These are phyloP conservation scores for Blastobotrys elegans DNA, from an alignment of 1,139 yeast genomes.

Conservation along the genomic window DNA sequence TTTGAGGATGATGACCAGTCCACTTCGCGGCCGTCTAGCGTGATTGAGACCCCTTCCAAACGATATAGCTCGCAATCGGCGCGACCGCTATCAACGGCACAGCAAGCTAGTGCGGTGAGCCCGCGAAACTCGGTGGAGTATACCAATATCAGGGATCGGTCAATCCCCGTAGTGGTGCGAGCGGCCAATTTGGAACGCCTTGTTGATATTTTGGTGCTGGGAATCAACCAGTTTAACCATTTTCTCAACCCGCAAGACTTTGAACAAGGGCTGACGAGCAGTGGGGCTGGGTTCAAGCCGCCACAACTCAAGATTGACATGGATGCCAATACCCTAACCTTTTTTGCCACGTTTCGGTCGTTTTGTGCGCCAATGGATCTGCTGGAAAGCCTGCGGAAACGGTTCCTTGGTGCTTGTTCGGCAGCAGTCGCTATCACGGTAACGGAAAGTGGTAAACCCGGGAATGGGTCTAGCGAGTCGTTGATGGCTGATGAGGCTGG, in stretches of 20 bases:
- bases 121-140: slow-evolving; percentile 16
- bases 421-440: slow-evolving; percentile 50
- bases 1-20: slow-evolving; percentile 34
- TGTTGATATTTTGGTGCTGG: slow-evolving; percentile 57
- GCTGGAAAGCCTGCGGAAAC: slow-evolving; percentile 45
- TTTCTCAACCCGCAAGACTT: slow-evolving; percentile 41
- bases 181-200: slow-evolving; percentile 58
- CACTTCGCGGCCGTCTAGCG: slow-evolving; percentile 43
- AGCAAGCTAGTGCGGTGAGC: background rate
- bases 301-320: slow-evolving; percentile 49
- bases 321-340: slow-evolving; percentile 55
- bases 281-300: slow-evolving; percentile 33
- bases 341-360: slow-evolving; percentile 60
- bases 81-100: slow-evolving; percentile 15
- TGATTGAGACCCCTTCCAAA: slow-evolving; percentile 44
- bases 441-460: background rate
- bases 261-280: slow-evolving; percentile 16
- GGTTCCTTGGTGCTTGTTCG: slow-evolving; percentile 56
- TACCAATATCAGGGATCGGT: background rate
- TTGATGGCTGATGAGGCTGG: background rate
- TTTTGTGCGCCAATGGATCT: slow-evolving; percentile 52
- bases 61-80: slow-evolving; percentile 31
- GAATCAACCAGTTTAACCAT: slow-evolving; percentile 53
- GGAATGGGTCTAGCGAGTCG: background rate
- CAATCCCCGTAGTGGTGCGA: slow-evolving; percentile 45